Evolutionary conservation across 176 grass and related monocot genomes (phyloP), one percentile per base, ranked within the genome.

Genomic region (Miscanthus lutarioriparius): DNA sequence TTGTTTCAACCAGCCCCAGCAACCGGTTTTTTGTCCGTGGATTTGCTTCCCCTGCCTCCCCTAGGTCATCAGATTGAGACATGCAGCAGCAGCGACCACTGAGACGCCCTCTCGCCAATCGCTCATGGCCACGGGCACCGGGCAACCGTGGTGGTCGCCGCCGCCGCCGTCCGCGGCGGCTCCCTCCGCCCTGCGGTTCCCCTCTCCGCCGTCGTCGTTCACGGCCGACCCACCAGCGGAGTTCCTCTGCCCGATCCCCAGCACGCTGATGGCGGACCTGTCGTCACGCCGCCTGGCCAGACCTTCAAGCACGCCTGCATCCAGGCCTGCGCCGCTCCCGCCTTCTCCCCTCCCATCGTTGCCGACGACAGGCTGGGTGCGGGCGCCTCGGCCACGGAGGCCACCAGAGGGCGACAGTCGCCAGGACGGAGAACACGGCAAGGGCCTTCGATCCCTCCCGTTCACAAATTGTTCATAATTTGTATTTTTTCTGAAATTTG

Each of bases 221-320:
- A 91, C 85, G 36, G 80, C 76, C n/a, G 93, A 91, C 43, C 80
- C 91, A 35, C 96, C 91, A 44, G n/a, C 25, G 14, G 89, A 98
- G 85, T 98, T 98, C 87, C 82, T 98, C 63, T 98, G 96, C 89
- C 93, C 96, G 30, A 85, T 98, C 89, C 93, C 96, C 43, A 75
- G 93, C 64, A 80, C 91, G 49, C 83, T 98, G 40, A 98, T 98
- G 96, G 96, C 91, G 0, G 93, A 98, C 64, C 96, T 89, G 93
- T 98, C 45, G 64, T 87, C 28, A 80, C 91, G 3, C 87, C 87
- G 22, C 87, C 89, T 0, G 91, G 96, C 7, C 83, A 95, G 62
- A 91, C 87, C 83, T 90, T 93, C 85, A 93, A 98, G 96, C 96
- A 93, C 69, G 80, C 92, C 26, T 93, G 93, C 85, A 91, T 98